Evolutionary conservation across 1,284 basidiomycete species (phyloP), one percentile per base, ranked within the genome.

Genomic region (Sporisorium exsertum): DNA sequence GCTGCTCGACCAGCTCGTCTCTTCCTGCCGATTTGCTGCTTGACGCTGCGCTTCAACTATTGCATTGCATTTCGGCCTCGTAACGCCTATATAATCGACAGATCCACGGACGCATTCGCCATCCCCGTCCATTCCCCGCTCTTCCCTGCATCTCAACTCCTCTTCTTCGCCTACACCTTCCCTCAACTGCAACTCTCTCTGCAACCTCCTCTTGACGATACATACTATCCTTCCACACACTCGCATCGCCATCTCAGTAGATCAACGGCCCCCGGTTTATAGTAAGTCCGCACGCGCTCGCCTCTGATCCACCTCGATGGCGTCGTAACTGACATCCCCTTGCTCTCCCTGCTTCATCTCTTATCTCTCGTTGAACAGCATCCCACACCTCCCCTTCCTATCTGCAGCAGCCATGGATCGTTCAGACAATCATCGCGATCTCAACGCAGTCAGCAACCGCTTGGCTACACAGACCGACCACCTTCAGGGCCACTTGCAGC

Each of bases 401-500:
- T 33, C 49, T 29, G 27, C 12, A 8, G 18, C 50, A 47, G 37
- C 26, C 49, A 72, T 66, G 58, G 63, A 72, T 35, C 57, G 68
- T 16, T 20, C 37, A 26, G 69, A 72, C 46, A 64, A 61, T 33
- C 56, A 70, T 22, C 55, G 59, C 56, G 74, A 79, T 29, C 62
- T 77, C 37, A 63, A 65, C 57, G 71, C 74, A 24, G 63, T 72
- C 24, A 71, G 55, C 57, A 65, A 59, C 29, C 79, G 72, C 35
- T 58, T 80, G 27, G 73, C 77, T 18, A 66, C 79, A 15, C 81
- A 82, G 58, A 77, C 79, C 51, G 80, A 81, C 37, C 77, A 79
- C 15, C 62, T 82, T 15, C 79, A 78, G 42, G 69, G 69, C 6
- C 80, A 80, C 54, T 59, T 82, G 29, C 78, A 81, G 64, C 79